phyloP scores from a whole-genome alignment of 2,329 filamentous ascomycete genomes.

The Coniochaeta ligniaria region DNA sequence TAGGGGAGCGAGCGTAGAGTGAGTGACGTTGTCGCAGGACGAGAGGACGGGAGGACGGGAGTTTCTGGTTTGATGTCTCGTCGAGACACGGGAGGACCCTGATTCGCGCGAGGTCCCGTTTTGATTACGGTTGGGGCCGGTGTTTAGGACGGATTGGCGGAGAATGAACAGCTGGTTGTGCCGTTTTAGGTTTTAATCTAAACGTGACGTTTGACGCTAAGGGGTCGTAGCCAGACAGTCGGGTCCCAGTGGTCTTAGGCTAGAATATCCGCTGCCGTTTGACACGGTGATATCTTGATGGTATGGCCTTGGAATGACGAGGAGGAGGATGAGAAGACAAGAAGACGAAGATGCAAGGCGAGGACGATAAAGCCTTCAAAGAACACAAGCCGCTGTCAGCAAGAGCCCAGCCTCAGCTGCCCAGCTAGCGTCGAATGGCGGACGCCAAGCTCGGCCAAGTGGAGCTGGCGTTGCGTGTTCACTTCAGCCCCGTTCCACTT shows the following conservation, averaged over 20 bases:
- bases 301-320: not conserved
- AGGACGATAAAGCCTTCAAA: not conserved
- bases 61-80: not conserved
- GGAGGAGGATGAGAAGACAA: not conserved
- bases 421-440: not conserved
- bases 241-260: not conserved
- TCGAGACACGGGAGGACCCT: not conserved
- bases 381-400: not conserved
- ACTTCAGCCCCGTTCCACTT: not conserved
- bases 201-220: not conserved
- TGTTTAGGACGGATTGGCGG: not conserved
- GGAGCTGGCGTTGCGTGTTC: not conserved
- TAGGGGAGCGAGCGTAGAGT: not conserved
- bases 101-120: not conserved
- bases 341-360: not conserved
- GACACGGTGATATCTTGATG: not conserved
- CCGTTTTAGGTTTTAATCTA: not conserved
- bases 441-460: not conserved
- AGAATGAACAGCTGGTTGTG: not conserved
- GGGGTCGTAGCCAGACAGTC: not conserved
- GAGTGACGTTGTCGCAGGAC: not conserved
- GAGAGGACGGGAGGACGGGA: too few relatives aligned
- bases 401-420: not conserved
- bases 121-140: not conserved
- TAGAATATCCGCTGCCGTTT: not conserved